Evolutionary conservation across 768 basidiomycete species (phyloP).

Genomic region (Suillus paluster): DNA sequence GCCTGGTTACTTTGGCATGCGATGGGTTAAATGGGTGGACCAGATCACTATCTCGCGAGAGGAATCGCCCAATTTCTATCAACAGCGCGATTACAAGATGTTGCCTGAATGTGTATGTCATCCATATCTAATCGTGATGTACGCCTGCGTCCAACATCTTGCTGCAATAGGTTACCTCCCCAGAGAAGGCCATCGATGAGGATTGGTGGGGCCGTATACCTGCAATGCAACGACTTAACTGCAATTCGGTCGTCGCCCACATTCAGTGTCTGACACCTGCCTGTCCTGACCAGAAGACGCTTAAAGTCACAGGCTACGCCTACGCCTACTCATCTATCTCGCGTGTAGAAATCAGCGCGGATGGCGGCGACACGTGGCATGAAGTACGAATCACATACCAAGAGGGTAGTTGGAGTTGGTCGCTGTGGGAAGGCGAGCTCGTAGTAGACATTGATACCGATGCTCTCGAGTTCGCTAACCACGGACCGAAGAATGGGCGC

Average conservation of each 20-base stretch:
- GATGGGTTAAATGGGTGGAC: constrained; percentile 81
- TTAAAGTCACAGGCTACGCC: constrained; percentile 58
- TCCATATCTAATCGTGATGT: not conserved
- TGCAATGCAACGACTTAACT: constrained; percentile 58
- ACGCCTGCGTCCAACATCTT: constrained; percentile 1
- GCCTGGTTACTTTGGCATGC: constrained; percentile 69
- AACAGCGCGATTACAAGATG: constrained; percentile 73
- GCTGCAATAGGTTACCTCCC: constrained; percentile 25
- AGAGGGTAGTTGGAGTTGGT: constrained; percentile 75
- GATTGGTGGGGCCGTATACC: constrained; percentile 59
- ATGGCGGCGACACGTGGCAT: constrained; percentile 57
- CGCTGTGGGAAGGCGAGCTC: constrained; percentile 64
- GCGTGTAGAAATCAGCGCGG: constrained; percentile 53
- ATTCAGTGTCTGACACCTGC: constrained; percentile 14
- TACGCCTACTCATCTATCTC: constrained; percentile 52
- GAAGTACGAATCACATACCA: constrained; percentile 59
- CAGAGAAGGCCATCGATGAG: constrained; percentile 28
- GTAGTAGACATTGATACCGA: constrained; percentile 30
- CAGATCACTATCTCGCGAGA: constrained; percentile 52
- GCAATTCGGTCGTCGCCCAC: constrained; percentile 63
- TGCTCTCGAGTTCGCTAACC: constrained; percentile 8
- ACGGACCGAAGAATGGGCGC: constrained; percentile 18
- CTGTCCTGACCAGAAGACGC: constrained; percentile 26
- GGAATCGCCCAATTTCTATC: constrained; percentile 73
- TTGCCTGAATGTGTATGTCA: constrained; percentile 50